Evolutionary conservation across 2,329 filamentous ascomycete species (phyloP), one percentile per base, ranked within the genome.

Genomic region (Apiospora aurea): DNA sequence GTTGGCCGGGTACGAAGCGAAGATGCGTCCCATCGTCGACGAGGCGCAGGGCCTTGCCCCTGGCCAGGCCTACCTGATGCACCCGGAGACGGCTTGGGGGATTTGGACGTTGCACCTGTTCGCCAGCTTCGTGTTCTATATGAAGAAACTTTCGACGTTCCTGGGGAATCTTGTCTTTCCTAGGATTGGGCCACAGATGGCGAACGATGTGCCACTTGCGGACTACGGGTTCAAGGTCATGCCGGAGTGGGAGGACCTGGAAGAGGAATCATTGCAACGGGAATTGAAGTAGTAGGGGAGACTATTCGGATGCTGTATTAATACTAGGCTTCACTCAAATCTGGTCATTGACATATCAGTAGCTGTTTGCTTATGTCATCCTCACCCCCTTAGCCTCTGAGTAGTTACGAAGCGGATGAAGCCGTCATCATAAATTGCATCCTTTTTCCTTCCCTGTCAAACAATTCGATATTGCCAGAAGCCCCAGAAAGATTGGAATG

Each of bases 21-120:
- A 77, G 10, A 80, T 86, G 74, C 77, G 80, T 3, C 85, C 84
- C 0, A 80, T 82, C 44, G 81, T 86, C 5, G 77, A 80, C 21
- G 74, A 82, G 0, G 78, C 82, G 2, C 85, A 87, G 71, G 79
- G 80, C 61, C 26, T 82, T 4, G 72, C 78, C 3, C 77, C 78
- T 0, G 76, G 79, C 0, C 69, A 81, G 43, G 76, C 78, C 0
- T 73, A 74, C 0, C n/a, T 77, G 7, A 69, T 79, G 49, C 77
- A 79, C 26, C 78, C 78, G 0, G 72, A 78, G 44, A 79, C 80
- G 14, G 70, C 69, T 0, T 75, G 77, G 75, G 80, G 78, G 0
- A 72, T 81, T 7, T 75, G 75, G 73, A 18, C 77, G 7, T 57
- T 79, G 34, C 74, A 78, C 24, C 64, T 70, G 8, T 46, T 72